Evolutionary conservation across 108 stramenopile species (phyloP).

Genomic region (Fragilariopsis cylindrus): DNA sequence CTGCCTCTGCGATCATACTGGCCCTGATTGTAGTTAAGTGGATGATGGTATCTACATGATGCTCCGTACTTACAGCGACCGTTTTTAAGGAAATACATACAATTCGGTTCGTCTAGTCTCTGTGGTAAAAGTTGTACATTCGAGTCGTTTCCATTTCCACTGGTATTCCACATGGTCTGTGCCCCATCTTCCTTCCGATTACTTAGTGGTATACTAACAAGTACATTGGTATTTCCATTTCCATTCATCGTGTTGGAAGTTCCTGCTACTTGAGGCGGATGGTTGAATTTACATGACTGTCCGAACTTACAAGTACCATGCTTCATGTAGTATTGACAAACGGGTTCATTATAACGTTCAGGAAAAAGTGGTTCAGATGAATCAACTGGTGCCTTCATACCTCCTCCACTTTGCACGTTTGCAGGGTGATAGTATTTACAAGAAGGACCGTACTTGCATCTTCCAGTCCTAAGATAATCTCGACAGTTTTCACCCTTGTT

Average conservation of each 20-base stretch:
- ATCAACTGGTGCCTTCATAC: slow-evolving; percentile 67
- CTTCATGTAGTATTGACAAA: slow-evolving; percentile 91
- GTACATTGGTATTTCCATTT: neutral
- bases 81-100: slow-evolving; percentile 87
- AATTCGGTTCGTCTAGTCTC: slow-evolving; percentile 84
- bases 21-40: slow-evolving; percentile 44
- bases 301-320: slow-evolving; percentile 94
- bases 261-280: slow-evolving; percentile 58
- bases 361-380: slow-evolving; percentile 86
- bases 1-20: slow-evolving; percentile 4
- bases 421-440: slow-evolving; percentile 92
- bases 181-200: slow-evolving; percentile 25
- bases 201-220: slow-evolving; percentile 8
- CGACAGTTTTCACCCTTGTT: slow-evolving; percentile 68
- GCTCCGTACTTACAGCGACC: slow-evolving; percentile 91
- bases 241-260: slow-evolving; percentile 2
- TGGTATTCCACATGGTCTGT: slow-evolving; percentile 20
- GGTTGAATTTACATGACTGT: slow-evolving; percentile 90
- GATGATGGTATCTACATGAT: slow-evolving; percentile 92
- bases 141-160: slow-evolving; percentile 16
- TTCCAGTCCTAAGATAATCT: slow-evolving; percentile 87
- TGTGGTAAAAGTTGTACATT: slow-evolving; percentile 65
- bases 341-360: slow-evolving; percentile 78
- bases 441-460: slow-evolving; percentile 90
- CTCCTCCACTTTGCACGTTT: slow-evolving; percentile 87